Base-by-base conservation (phyloP, 306 rosid species). In the Lathyrus tuberosus region DNA sequence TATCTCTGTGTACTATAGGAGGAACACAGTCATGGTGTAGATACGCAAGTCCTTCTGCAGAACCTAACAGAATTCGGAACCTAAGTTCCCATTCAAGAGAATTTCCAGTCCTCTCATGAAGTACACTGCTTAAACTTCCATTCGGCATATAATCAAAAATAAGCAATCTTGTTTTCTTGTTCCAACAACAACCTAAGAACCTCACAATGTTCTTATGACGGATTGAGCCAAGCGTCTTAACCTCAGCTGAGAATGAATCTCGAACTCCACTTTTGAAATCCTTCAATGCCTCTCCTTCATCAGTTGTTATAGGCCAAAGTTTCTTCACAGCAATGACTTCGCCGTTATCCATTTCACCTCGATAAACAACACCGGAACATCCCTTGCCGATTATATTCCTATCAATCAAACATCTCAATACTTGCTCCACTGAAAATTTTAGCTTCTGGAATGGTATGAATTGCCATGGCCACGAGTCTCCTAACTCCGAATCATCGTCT, bases 11-110 rank as follows among this genome's bases (percentile, higher is more conserved):
- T 49, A 95, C 95, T 71, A 94, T 89, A 3, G 99, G 96, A 74
- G 99, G 99, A 10, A 80, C 91, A 84, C 99, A 95, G 30, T 95
- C 99, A 81, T 95, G 99, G 73, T 95, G 99, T 16, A 95, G 80
- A 75, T 95, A 95, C 47, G 99, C 92, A 43, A 95, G 74, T 60
- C 99, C 99, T 79, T 95, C 83, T 3, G 97, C 97, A 40, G 96
- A 92, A 43, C 99, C 99, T 53, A 95, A 68, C 75, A 91, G 68
- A 75, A 95, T 89, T 67, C 83, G 85, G 84, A 88, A 89, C 74
- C 99, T 83, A 9, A 86, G 86, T 67, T 95, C 96, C 99, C 99
- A 95, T 76, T 95, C 99, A 65, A 95, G 79, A 26, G 84, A 85
- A 61, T 84, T 77, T 18, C 96, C 97, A 28, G 67, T 79, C 76